Evolutionary conservation across 2,329 filamentous ascomycete genomes (phyloP).

Genomic region (Colletotrichum limetticola): DNA sequence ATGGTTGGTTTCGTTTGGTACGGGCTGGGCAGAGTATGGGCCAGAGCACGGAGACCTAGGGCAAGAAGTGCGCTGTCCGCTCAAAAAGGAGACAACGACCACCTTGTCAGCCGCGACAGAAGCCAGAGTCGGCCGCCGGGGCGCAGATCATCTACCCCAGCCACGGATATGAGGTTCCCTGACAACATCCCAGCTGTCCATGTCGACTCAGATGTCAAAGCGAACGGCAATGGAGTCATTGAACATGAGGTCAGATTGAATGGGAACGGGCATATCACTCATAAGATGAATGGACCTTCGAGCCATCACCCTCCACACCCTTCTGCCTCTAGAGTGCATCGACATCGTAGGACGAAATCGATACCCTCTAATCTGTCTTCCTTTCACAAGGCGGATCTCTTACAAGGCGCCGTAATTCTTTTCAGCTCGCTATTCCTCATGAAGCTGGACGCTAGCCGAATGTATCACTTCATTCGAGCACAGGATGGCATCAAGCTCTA

Average conservation of each 20-base stretch:
- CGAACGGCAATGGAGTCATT: slow-evolving; percentile 41
- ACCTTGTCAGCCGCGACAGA: slow-evolving; percentile 21
- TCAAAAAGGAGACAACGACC: slow-evolving; percentile 14
- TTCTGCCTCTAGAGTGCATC: slow-evolving; percentile 45
- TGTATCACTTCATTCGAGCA: slow-evolving; percentile 97
- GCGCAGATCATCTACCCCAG: background rate
- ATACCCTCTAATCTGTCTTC: slow-evolving; percentile 85
- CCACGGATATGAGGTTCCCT: background rate
- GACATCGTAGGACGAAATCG: slow-evolving; percentile 82
- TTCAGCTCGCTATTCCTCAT: slow-evolving; percentile 87
- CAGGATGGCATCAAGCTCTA: slow-evolving; percentile 98
- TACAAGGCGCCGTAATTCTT: slow-evolving; percentile 90
- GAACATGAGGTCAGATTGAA: slow-evolving; percentile 23
- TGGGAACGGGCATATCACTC: slow-evolving; percentile 23
- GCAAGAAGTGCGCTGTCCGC: background rate
- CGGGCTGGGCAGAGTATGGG: slow-evolving; percentile 81
- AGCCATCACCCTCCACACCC: slow-evolving; percentile 35
- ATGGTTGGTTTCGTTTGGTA: slow-evolving; percentile 81
- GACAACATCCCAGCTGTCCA: background rate
- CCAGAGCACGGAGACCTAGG: slow-evolving; percentile 55
- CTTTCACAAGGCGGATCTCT: slow-evolving; percentile 93
- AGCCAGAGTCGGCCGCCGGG: slow-evolving; percentile 18
- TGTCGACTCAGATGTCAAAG: slow-evolving; percentile 16
- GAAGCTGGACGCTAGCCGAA: slow-evolving; percentile 92
- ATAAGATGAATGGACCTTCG: slow-evolving; percentile 21